Evolutionary conservation across 148 eudicot species (phyloP).

Genomic region (Nepenthes mirabilis): DNA sequence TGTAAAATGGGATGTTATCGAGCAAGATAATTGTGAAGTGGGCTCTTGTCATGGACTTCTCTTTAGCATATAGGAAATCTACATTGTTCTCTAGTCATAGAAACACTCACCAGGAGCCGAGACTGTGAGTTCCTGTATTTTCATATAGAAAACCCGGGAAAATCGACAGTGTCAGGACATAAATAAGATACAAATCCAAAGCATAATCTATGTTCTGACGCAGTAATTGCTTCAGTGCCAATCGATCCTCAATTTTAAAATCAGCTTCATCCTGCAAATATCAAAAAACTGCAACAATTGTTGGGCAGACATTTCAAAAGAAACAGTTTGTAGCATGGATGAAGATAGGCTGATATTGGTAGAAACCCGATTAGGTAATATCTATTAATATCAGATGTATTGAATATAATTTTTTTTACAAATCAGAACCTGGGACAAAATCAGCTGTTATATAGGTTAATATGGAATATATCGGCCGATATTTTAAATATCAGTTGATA

Average conservation of each 20-base stretch:
- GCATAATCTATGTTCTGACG: conserved; percentile 48
- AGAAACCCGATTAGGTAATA: too few relatives aligned
- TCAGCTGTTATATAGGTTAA: too few relatives aligned
- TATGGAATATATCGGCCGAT: too few relatives aligned
- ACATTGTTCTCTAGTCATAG: not conserved
- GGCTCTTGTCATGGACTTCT: not conserved
- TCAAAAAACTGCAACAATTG: not conserved
- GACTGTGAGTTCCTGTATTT: conserved; percentile 45
- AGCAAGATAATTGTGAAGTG: too few relatives aligned
- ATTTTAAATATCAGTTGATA: too few relatives aligned
- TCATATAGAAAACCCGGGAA: conserved; percentile 74
- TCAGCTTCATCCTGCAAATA: conserved; percentile 18
- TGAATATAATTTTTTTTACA: too few relatives aligned
- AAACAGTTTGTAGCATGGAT: not conserved
- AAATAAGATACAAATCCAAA: conserved; percentile 43
- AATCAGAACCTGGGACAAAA: too few relatives aligned
- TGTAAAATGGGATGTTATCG: too few relatives aligned
- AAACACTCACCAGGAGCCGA: conserved; percentile 51
- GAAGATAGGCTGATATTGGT: not conserved
- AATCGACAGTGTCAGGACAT: conserved; percentile 53
- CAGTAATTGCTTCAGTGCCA: conserved; percentile 38
- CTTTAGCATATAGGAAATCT: not conserved
- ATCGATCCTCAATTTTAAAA: conserved; percentile 15
- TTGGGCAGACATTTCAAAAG: not conserved
- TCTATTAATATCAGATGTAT: too few relatives aligned